These are phyloP conservation scores for Starmerella geochares DNA, from an alignment of 805 yeast genomes.

Conservation along the genomic window DNA sequence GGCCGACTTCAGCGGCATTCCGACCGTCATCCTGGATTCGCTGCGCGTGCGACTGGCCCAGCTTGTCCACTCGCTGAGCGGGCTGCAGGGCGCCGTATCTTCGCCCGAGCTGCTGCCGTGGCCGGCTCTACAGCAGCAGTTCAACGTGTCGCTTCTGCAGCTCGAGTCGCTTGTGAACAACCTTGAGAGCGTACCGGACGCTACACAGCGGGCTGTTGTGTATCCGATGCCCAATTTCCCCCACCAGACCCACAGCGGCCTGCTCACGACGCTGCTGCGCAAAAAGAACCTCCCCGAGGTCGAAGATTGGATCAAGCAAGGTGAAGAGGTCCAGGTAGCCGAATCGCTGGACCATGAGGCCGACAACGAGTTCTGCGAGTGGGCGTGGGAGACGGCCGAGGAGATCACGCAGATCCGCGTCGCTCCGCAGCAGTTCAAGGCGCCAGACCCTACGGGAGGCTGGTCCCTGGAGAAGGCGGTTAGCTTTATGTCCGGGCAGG, in stretches of 20 bases:
- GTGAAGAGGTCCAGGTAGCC: conserved; percentile 22
- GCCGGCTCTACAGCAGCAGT: conserved; percentile 71
- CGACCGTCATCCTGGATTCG: conserved; percentile 22
- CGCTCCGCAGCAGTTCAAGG: conserved; percentile 22
- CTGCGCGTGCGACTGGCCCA: conserved; percentile 26
- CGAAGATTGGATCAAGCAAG: conserved; percentile 63
- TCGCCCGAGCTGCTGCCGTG: conserved; percentile 41
- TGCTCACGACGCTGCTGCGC: conserved; percentile 72
- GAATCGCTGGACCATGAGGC: conserved; percentile 30
- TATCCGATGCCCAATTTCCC: conserved; percentile 83
- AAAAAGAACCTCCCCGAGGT: conserved; percentile 88
- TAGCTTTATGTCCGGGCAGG: conserved; percentile 23
- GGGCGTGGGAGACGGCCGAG: conserved; percentile 52
- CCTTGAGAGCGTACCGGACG: conserved; percentile 49
- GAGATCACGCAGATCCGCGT: conserved; percentile 35
- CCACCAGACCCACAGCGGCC: conserved; percentile 68
- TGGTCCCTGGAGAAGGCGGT: conserved; percentile 23
- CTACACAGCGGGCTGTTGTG: conserved; percentile 57
- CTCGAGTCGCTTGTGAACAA: conserved; percentile 65
- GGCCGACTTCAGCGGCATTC: conserved; percentile 20
- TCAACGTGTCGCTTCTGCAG: conserved; percentile 74
- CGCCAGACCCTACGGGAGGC: conserved; percentile 16
- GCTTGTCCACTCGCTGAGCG: conserved; percentile 49
- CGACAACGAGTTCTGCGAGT: conserved; percentile 52
- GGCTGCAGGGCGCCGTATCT: conserved; percentile 46